These are phyloP conservation scores for Novymonas esmeraldas DNA, from an alignment of 208 protist species.

Conservation along the genomic window DNA sequence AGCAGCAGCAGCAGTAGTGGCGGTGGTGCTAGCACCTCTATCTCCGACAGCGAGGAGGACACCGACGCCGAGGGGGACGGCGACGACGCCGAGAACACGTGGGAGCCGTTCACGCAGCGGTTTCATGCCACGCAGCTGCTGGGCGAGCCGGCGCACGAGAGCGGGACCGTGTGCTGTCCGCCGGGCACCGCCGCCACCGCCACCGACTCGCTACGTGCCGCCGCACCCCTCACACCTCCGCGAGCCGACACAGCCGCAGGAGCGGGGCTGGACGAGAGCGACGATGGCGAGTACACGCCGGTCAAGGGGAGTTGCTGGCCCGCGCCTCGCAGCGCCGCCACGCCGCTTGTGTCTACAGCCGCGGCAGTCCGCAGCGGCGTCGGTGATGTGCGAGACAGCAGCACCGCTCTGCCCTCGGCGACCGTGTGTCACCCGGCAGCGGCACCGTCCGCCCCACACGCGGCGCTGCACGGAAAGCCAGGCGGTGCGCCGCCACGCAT, in stretches of 20 bases:
- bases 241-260: not conserved
- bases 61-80: constrained; percentile 1
- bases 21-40: not conserved
- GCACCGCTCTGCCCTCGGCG: not conserved
- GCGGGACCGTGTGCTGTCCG: no score
- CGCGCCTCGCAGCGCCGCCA: not conserved
- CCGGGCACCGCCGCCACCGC: no score
- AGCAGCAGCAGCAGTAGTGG: not conserved
- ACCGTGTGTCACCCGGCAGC: no score
- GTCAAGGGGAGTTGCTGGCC: constrained; percentile 10
- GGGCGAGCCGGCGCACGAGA: constrained; percentile 3
- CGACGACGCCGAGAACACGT: constrained; percentile 5
- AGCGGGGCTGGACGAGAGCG: constrained; percentile 4
- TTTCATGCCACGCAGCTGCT: not conserved
- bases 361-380: constrained; percentile 15
- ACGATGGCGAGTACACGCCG: constrained; percentile 34
- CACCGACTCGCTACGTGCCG: no score
- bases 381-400: constrained; percentile 7
- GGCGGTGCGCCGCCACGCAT: not conserved
- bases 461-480: no score
- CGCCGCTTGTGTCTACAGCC: not conserved
- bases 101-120: constrained; percentile 28
- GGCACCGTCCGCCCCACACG: not conserved
- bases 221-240: not conserved
- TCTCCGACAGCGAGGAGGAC: constrained; percentile 6